Percentiles rank a stretch among this genome's conserved stretches.
phyloP scores from a whole-genome alignment of 345 rosid genomes.

The Noccaea caerulescens region DNA sequence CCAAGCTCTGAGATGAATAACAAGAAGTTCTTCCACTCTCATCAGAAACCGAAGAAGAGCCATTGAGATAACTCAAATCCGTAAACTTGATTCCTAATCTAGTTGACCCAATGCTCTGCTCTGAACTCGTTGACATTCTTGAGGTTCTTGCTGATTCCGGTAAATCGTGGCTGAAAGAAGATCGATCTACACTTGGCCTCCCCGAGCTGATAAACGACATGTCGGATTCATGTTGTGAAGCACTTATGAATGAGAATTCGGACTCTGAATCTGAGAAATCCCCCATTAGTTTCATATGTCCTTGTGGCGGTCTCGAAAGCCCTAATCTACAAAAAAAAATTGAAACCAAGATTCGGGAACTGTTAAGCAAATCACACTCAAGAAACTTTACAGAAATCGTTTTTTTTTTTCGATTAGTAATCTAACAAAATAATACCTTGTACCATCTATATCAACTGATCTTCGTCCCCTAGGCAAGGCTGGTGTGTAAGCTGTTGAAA shows the following conservation, averaged over 20 bases:
- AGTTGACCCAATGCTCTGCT: constrained; percentile 60
- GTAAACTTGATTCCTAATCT: constrained; percentile 53
- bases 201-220: constrained; percentile 80
- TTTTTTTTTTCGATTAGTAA: not conserved
- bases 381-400: not conserved
- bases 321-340: constrained; percentile 55
- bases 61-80: constrained; percentile 48
- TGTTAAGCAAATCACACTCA: not conserved
- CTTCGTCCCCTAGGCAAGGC: constrained; percentile 44
- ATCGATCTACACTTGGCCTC: constrained; percentile 70
- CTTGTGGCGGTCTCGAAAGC: constrained; percentile 45
- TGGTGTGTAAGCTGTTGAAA: constrained; percentile 47
- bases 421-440: constrained; percentile 27
- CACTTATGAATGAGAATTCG: constrained; percentile 63
- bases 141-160: constrained; percentile 51
- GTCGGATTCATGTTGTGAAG: constrained; percentile 55
- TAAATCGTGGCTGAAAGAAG: constrained; percentile 51
- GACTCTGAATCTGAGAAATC: constrained; percentile 66
- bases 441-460: constrained; percentile 47
- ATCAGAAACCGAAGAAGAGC: constrained; percentile 55
- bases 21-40: constrained; percentile 62
- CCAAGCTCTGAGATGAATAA: constrained; percentile 61
- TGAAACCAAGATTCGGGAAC: constrained; percentile 5
- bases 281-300: constrained; percentile 41
- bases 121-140: constrained; percentile 67